Conservation (phyloP, 2,329 filamentous ascomycete species). For the Cryphonectria naterciae region DNA sequence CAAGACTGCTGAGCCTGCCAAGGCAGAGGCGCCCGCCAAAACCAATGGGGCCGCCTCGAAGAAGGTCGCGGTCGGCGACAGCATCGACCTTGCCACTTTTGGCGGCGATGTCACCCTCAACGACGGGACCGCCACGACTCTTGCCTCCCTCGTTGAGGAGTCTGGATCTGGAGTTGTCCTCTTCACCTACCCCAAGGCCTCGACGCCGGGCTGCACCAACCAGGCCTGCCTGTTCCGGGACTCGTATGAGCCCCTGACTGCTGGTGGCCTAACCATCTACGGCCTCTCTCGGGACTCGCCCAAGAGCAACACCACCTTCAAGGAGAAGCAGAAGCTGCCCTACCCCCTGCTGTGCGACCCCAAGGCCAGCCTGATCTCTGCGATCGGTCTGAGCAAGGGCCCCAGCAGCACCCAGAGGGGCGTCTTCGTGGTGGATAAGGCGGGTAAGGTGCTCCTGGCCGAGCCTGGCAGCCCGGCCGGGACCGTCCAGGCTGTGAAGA, state of each 20-base stretch:
- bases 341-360: slow-evolving; percentile 90
- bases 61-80: slow-evolving; percentile 58
- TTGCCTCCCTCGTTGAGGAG: slow-evolving; percentile 79
- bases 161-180: slow-evolving; percentile 87
- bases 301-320: slow-evolving; percentile 92
- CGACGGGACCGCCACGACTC: slow-evolving; percentile 77
- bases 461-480: slow-evolving; percentile 76
- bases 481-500: slow-evolving; percentile 77
- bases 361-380: slow-evolving; percentile 71
- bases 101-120: slow-evolving; percentile 81
- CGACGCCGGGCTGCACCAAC: slow-evolving; percentile 89
- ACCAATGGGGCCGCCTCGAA: slow-evolving; percentile 42
- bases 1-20: slow-evolving; percentile 28
- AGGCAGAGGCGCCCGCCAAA: slow-evolving; percentile 33
- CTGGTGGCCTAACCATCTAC: slow-evolving; percentile 82
- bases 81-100: slow-evolving; percentile 61
- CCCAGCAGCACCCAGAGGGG: slow-evolving; percentile 82
- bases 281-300: slow-evolving; percentile 86
- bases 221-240: slow-evolving; percentile 96
- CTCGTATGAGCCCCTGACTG: slow-evolving; percentile 74
- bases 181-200: slow-evolving; percentile 95
- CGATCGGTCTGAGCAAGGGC: slow-evolving; percentile 87
- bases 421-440: slow-evolving; percentile 84
- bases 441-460: slow-evolving; percentile 71
- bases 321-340: slow-evolving; percentile 85